Evolutionary conservation across 345 rosid species (phyloP).

Genomic region (Laguncularia racemosa): DNA sequence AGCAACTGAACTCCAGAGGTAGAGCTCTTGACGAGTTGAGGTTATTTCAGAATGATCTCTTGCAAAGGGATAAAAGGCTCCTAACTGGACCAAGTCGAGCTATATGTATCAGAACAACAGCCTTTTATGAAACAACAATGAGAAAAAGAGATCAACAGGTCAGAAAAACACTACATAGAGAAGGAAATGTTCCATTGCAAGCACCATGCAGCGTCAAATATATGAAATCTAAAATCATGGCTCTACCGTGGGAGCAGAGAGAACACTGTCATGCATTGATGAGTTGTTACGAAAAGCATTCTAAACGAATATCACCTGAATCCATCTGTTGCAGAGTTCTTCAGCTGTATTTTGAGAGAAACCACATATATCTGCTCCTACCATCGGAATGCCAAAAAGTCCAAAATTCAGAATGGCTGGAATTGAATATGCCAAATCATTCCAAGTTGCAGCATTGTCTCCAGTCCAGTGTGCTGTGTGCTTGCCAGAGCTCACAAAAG

Average conservation of each 20-base stretch:
- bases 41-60: slow-evolving; percentile 49
- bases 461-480: slow-evolving; percentile 87
- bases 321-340: slow-evolving; percentile 70
- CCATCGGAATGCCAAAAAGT: slow-evolving; percentile 78
- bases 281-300: neutral
- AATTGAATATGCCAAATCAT: slow-evolving; percentile 52
- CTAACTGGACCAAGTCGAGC: slow-evolving; percentile 34
- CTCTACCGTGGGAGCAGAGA: too few species aligned
- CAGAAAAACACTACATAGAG: too few species aligned
- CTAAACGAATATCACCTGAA: slow-evolving; percentile 35
- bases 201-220: too few species aligned
- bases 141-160: neutral
- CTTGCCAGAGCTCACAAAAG: slow-evolving; percentile 66
- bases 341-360: slow-evolving; percentile 47
- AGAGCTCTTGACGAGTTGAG: slow-evolving; percentile 52
- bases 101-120: neutral
- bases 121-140: too few species aligned
- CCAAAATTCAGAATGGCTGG: slow-evolving; percentile 62
- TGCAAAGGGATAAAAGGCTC: slow-evolving; percentile 78
- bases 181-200: too few species aligned
- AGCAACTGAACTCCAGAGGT: slow-evolving; percentile 72
- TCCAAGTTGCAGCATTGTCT: slow-evolving; percentile 60
- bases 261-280: too few species aligned
- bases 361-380: slow-evolving; percentile 79
- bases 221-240: too few species aligned